A percentile compares a stretch with the other conserved stretches of the same genome.
Evolutionary conservation across 371 early-diverging fungal genomes (phyloP).

Genomic region (Saksenaea oblongispora): DNA sequence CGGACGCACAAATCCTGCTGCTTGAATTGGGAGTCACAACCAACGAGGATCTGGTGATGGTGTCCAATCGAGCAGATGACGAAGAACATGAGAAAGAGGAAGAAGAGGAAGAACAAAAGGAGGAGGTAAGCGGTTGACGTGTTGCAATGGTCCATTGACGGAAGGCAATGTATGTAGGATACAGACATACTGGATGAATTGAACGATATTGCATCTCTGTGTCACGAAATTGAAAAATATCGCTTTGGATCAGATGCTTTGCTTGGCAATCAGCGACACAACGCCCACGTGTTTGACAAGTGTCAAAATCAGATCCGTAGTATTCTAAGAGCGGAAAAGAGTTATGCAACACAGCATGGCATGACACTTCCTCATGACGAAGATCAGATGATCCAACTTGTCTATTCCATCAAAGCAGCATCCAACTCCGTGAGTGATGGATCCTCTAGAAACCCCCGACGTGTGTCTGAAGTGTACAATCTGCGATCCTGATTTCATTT

Average conservation of each 20-base stretch:
- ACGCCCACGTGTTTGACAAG: conserved; percentile 53
- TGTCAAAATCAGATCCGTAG: conserved; percentile 53
- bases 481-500: conserved; percentile 18
- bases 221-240: conserved; percentile 47
- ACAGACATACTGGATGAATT: conserved; percentile 14
- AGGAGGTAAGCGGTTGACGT: neutral
- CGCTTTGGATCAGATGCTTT: conserved; percentile 36
- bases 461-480: conserved; percentile 48
- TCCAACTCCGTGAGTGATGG: conserved; percentile 22
- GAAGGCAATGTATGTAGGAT: no score
- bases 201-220: conserved; percentile 41
- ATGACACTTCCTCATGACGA: conserved; percentile 43
- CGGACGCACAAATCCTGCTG: conserved; percentile 48
- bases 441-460: conserved; percentile 27
- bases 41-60: conserved; percentile 52
- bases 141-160: no score
- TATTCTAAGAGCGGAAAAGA: conserved; percentile 45
- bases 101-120: neutral
- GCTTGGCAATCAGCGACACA: conserved; percentile 27
- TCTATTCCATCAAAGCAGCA: conserved; percentile 43
- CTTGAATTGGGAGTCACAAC: conserved; percentile 48
- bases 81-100: neutral
- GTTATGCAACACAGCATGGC: conserved; percentile 49
- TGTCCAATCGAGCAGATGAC: conserved; percentile 22
- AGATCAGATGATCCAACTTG: conserved; percentile 57